Evolutionary conservation across 2,329 filamentous ascomycete species (phyloP).

Genomic region (Ascosphaera acerosa): DNA sequence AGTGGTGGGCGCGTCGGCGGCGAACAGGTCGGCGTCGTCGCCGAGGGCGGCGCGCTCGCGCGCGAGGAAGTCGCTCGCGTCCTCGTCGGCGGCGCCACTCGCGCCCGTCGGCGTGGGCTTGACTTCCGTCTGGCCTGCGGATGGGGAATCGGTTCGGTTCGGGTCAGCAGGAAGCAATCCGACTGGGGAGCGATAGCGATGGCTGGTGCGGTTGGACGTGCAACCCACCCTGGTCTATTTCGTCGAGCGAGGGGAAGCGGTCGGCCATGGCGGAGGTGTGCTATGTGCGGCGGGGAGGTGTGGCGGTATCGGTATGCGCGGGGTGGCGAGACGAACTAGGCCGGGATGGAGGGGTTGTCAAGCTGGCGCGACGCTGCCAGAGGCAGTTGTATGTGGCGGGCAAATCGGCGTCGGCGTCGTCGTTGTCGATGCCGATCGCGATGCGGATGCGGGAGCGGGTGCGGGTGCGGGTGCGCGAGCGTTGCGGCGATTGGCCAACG

Average conservation of each 20-base stretch:
- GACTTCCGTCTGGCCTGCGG: conserved; percentile 12
- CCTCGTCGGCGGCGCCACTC: conserved; percentile 16
- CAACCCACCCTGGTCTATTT: conserved; percentile 39
- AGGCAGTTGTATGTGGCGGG: too few species aligned
- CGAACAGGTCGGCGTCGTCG: conserved; percentile 80
- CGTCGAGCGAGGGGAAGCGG: conserved; percentile 54
- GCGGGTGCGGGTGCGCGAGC: too few species aligned
- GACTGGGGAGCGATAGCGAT: neutral
- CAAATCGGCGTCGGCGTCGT: too few species aligned
- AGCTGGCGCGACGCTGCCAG: too few species aligned
- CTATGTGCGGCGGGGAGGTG: too few species aligned
- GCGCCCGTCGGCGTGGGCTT: conserved; percentile 8
- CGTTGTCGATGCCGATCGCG: too few species aligned
- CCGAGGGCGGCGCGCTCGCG: conserved; percentile 77
- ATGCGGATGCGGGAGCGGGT: too few species aligned
- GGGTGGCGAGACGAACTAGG: too few species aligned
- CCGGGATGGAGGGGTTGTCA: too few species aligned
- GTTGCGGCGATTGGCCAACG: too few species aligned
- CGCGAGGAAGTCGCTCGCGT: conserved; percentile 63
- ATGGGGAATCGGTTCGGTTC: conserved; percentile 9
- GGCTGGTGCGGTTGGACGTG: conserved; percentile 7
- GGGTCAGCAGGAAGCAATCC: conserved; percentile 5
- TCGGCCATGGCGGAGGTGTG: conserved; percentile 34
- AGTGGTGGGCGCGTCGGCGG: conserved; percentile 40
- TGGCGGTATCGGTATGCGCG: too few species aligned